These are phyloP conservation scores for Sporothrix mexicana DNA, from an alignment of 2,329 filamentous ascomycete species.

Conservation along the genomic window DNA sequence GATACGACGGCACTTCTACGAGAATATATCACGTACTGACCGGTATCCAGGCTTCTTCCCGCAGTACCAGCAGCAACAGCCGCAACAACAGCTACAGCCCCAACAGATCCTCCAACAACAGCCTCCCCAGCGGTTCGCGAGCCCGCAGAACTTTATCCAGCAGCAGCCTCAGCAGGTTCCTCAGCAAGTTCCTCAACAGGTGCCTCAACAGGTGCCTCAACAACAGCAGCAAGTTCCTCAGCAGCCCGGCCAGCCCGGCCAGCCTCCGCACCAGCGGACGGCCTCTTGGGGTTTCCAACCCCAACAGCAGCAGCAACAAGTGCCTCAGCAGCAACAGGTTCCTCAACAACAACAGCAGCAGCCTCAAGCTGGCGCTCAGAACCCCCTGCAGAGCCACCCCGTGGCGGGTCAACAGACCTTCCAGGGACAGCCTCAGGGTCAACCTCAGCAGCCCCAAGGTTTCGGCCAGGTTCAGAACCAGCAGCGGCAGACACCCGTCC, in stretches of 20 bases:
- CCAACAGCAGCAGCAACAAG: constrained; percentile 29
- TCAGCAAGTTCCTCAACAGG: background rate
- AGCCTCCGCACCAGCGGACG: background rate
- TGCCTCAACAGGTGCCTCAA: background rate
- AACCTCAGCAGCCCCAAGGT: constrained; percentile 7
- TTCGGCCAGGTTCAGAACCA: background rate
- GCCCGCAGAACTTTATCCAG: constrained; percentile 12
- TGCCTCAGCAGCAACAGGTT: too few species aligned
- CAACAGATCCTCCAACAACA: constrained; percentile 17
- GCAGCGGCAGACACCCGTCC: background rate
- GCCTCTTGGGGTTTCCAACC: constrained; percentile 25
- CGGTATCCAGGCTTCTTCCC: constrained; percentile 10
- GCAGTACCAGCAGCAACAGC: constrained; percentile 32
- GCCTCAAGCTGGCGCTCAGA: constrained; percentile 8
- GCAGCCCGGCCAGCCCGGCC: background rate
- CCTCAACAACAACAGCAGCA: background rate
- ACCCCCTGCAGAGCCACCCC: constrained; percentile 28
- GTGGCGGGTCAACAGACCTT: background rate
- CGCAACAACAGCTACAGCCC: constrained; percentile 14
- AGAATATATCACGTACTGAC: background rate
- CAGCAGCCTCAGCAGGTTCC: background rate
- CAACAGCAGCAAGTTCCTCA: background rate
- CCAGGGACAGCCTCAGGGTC: constrained; percentile 10
- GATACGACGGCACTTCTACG: background rate
- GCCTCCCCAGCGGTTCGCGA: constrained; percentile 16